These are phyloP conservation scores for Brassica hybrid DNA, from an alignment of 441 rosid genomes.

Conservation along the genomic window DNA sequence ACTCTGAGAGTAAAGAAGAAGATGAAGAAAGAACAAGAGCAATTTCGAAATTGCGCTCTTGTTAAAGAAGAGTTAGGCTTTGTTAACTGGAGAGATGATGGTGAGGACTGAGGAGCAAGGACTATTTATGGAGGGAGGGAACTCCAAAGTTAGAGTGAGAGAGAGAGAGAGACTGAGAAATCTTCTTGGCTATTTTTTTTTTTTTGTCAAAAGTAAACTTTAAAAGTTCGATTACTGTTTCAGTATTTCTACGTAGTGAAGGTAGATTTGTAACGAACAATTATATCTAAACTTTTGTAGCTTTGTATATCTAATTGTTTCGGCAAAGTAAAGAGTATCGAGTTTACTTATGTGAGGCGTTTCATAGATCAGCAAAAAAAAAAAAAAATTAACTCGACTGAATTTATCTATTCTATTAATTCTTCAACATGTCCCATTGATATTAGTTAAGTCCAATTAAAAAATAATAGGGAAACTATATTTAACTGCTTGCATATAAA, in stretches of 20 bases:
- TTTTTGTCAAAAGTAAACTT: slow-evolving; percentile 14
- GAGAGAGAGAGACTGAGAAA: background rate
- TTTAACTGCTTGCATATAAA: too few species aligned
- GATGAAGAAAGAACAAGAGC: slow-evolving; percentile 35
- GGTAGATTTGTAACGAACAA: slow-evolving; percentile 36
- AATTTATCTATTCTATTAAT: too few species aligned
- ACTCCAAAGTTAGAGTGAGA: slow-evolving; percentile 22
- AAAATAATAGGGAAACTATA: too few species aligned
- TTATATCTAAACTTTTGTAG: too few species aligned
- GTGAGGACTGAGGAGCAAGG: slow-evolving; percentile 22
- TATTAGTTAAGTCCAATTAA: too few species aligned
- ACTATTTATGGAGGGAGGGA: slow-evolving; percentile 44
- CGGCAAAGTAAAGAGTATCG: background rate
- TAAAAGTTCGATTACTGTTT: slow-evolving; percentile 13
- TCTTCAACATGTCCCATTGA: too few species aligned
- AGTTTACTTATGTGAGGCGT: slow-evolving; percentile 32
- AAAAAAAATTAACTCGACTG: background rate
- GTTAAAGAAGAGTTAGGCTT: slow-evolving; percentile 35
- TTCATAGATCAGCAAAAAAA: slow-evolving; percentile 17
- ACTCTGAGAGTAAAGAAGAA: slow-evolving; percentile 16
- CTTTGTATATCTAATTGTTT: background rate
- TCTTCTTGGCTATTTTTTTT: slow-evolving; percentile 16
- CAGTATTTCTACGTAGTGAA: slow-evolving; percentile 29
- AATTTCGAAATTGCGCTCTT: slow-evolving; percentile 37
- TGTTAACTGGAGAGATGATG: slow-evolving; percentile 26